Evolutionary conservation across 2,329 filamentous ascomycete genomes (phyloP), one percentile per base, ranked within the genome.

Genomic region (Kalmusia sp.): DNA sequence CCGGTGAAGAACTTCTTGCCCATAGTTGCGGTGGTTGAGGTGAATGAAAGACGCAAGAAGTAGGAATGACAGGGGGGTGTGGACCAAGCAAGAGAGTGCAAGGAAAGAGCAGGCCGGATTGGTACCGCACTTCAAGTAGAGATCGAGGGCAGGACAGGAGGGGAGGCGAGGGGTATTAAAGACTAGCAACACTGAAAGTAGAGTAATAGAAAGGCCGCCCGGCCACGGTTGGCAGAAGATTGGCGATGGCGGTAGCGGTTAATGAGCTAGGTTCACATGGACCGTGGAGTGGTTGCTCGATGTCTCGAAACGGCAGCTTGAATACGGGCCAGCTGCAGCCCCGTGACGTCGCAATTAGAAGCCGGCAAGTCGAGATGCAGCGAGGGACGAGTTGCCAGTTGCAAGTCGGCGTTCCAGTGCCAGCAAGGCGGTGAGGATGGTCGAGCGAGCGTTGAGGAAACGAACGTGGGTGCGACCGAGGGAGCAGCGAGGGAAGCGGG

Each of bases 1-100:
- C 59, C 71, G 17, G 55, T 67, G 62, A 81, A 82, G 70, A 81
- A 81, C 31, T 54, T 55, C 19, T 70, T 68, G 55, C 62, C 64
- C 55, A 70, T 70, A 43, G 57, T 61, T 34, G 49, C 60, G 61
- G 52, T 62, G 48, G 54, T 43, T 53, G 51, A 50, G 27, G 46
- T 46, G 46, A 52, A 58, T 56, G 55, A 50, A n/a, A 47, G 35
- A 31, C 54, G 52, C 63, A 64, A 58, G 58, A 59, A 49, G 58
- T 49, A 56, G 52, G 49, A 50, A 43, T 50, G 39, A 57, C 53
- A 33, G 40, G 39, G 43, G 17, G 52, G 27, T 31, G 47, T 60
- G 62, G 62, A 58, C 61, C 58, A 54, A 12, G 24, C 31, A 25
- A 22, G 8, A 38, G 34, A 37, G 24, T 21, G 34, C 27, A n/a